phyloP scores from a whole-genome alignment of 2,329 filamentous ascomycete species.

The Fusarium oligoseptatum region DNA sequence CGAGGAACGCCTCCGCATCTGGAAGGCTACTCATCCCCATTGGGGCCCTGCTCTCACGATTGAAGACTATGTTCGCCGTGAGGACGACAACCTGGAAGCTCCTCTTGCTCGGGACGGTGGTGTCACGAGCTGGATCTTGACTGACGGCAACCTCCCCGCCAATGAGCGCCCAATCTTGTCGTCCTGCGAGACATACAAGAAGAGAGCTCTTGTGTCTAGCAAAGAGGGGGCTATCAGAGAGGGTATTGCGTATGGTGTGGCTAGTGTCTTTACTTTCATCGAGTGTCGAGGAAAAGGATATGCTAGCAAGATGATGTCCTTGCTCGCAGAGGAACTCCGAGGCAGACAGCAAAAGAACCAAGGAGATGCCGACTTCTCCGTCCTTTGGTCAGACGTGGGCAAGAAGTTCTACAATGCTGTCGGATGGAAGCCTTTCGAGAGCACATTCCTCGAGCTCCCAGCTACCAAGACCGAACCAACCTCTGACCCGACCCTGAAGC shows the following conservation, averaged over 20 bases:
- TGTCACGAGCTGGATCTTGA: conserved; percentile 75
- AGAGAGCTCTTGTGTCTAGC: conserved; percentile 64
- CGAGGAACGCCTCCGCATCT: conserved; percentile 67
- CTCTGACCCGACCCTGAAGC: conserved; percentile 46
- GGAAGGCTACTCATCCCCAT: conserved; percentile 66
- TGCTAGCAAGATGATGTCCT: conserved; percentile 79
- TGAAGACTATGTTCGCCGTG: conserved; percentile 70
- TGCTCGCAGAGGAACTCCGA: conserved; percentile 66
- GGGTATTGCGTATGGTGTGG: conserved; percentile 78
- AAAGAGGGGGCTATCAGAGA: conserved; percentile 58
- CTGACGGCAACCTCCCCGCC: conserved; percentile 56
- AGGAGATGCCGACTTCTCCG: conserved; percentile 72
- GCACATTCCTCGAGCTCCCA: conserved; percentile 76
- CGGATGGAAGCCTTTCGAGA: conserved; percentile 83
- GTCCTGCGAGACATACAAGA: conserved; percentile 74
- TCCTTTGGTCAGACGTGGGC: conserved; percentile 90
- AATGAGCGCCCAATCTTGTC: conserved; percentile 68
- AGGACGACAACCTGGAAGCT: conserved; percentile 68
- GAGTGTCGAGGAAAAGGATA: conserved; percentile 80
- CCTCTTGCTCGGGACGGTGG: conserved; percentile 71
- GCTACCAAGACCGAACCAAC: conserved; percentile 47
- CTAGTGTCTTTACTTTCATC: conserved; percentile 81
- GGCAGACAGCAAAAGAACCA: conserved; percentile 42
- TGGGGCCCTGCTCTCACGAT: conserved; percentile 71
- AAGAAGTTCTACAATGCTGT: conserved; percentile 82